Percentiles rank a stretch among this genome's conserved stretches.
Evolutionary conservation across 768 basidiomycete species (phyloP).

Genomic region (Rickenella mellea): DNA sequence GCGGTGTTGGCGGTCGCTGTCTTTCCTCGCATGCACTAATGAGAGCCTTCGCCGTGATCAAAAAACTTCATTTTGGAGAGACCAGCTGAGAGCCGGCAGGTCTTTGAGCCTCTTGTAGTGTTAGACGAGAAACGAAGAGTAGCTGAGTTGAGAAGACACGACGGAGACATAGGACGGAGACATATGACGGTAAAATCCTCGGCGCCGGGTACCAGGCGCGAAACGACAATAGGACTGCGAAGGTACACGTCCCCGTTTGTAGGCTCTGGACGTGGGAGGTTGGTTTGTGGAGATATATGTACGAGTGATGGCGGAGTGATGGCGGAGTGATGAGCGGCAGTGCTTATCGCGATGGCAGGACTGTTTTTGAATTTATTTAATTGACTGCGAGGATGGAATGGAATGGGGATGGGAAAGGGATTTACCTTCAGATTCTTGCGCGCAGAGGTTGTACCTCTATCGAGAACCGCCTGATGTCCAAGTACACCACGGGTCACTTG

Average conservation of each 20-base stretch:
- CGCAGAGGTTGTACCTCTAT: conserved; percentile 92
- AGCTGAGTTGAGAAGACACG: conserved; percentile 2
- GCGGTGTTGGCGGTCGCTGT: conserved; percentile 51
- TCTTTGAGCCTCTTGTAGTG: too few species aligned
- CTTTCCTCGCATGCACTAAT: too few species aligned
- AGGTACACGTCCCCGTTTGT: conserved; percentile 89
- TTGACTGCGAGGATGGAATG: neutral
- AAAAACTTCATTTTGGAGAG: too few species aligned
- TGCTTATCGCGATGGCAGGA: conserved; percentile 78
- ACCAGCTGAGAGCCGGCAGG: too few species aligned
- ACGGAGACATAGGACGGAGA: conserved; percentile 38
- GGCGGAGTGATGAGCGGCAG: too few species aligned
- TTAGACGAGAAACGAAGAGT: too few species aligned
- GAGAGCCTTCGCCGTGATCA: too few species aligned
- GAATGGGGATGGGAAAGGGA: conserved; percentile 17
- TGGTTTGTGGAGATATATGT: conserved; percentile 76
- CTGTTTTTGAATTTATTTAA: conserved; percentile 61
- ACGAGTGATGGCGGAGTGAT: too few species aligned
- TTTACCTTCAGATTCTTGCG: conserved; percentile 78
- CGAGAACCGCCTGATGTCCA: conserved; percentile 76
- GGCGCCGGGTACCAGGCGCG: conserved; percentile 69
- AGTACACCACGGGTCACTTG: conserved; percentile 87
- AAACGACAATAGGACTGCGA: conserved; percentile 61
- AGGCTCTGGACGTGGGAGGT: conserved; percentile 75
- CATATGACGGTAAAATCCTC: conserved; percentile 42